These are phyloP conservation scores for Lasiosphaeria ovina DNA, from an alignment of 495 filamentous ascomycete genomes.

Conservation along the genomic window DNA sequence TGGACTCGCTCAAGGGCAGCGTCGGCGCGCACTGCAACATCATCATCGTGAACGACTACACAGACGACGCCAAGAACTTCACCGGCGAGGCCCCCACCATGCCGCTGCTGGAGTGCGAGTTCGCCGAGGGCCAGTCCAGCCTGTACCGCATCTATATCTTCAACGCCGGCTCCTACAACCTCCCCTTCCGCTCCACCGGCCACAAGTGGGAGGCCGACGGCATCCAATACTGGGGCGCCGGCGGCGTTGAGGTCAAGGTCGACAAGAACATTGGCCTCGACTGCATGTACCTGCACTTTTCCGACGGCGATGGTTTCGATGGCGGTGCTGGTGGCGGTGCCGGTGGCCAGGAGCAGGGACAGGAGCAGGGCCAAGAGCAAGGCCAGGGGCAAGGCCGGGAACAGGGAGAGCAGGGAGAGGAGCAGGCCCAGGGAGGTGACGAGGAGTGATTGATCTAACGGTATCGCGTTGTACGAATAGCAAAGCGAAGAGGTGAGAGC, in stretches of 20 bases:
- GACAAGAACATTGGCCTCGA: background rate
- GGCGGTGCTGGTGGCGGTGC: no score
- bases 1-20: background rate
- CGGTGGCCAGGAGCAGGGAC: no score
- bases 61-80: background rate
- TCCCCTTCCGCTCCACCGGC: background rate
- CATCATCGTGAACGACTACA: constrained; percentile 5
- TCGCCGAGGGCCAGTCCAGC: background rate
- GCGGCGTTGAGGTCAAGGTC: background rate
- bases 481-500: no score
- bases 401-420: no score
- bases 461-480: no score
- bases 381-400: no score
- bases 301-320: constrained; percentile 2
- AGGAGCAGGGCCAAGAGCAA: no score
- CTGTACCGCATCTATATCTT: constrained; percentile 2
- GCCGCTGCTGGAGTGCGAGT: background rate
- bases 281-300: constrained; percentile 4
- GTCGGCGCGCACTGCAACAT: background rate
- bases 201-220: constrained; percentile 5
- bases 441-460: no score
- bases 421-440: no score
- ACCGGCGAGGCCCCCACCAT: background rate
- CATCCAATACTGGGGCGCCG: constrained; percentile 2
- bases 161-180: constrained; percentile 2